These are phyloP conservation scores for Alternaria consortialis DNA, from an alignment of 2,329 filamentous ascomycete genomes.

Conservation along the genomic window DNA sequence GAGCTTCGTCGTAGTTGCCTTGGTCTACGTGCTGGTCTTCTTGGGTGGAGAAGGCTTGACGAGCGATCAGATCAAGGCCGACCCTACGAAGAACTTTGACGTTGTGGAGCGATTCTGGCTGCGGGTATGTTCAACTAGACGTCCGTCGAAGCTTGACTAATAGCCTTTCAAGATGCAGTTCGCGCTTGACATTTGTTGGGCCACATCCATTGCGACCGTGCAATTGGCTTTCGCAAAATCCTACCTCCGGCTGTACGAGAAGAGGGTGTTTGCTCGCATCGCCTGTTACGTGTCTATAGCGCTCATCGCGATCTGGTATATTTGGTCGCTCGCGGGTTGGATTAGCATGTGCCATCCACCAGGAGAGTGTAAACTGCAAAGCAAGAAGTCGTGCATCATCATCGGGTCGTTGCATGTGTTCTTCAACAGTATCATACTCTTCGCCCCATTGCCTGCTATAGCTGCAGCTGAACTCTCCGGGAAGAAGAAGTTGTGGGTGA, in stretches of 20 bases:
- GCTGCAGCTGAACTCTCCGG: constrained; percentile 18
- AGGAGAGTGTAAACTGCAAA: constrained; percentile 24
- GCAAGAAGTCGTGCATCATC: constrained; percentile 26
- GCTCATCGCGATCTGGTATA: constrained; percentile 24
- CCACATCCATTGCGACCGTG: constrained; percentile 29
- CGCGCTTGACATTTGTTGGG: constrained; percentile 33
- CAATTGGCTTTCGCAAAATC: constrained; percentile 28
- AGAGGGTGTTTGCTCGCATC: constrained; percentile 11
- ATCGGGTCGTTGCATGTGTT: constrained; percentile 32
- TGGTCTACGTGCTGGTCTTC: constrained; percentile 30
- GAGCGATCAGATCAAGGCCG: constrained; percentile 17
- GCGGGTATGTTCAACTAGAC: constrained; percentile 8
- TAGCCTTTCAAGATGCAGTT: constrained; percentile 25
- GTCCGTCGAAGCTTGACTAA: constrained; percentile 4
- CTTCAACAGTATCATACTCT: constrained; percentile 27
- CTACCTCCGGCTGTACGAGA: constrained; percentile 29
- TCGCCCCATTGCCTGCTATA: constrained; percentile 23
- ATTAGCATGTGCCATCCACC: constrained; percentile 31
- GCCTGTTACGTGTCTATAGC: constrained; percentile 22
- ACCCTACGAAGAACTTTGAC: constrained; percentile 18
- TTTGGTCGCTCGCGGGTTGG: constrained; percentile 27
- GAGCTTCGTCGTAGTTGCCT: constrained; percentile 26
- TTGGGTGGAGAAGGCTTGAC: constrained; percentile 29
- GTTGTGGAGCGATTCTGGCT: constrained; percentile 23
- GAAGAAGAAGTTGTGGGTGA: constrained; percentile 22